phyloP scores from a whole-genome alignment of 2,329 filamentous ascomycete species.

The Berkeleyomyces rouxiae region DNA sequence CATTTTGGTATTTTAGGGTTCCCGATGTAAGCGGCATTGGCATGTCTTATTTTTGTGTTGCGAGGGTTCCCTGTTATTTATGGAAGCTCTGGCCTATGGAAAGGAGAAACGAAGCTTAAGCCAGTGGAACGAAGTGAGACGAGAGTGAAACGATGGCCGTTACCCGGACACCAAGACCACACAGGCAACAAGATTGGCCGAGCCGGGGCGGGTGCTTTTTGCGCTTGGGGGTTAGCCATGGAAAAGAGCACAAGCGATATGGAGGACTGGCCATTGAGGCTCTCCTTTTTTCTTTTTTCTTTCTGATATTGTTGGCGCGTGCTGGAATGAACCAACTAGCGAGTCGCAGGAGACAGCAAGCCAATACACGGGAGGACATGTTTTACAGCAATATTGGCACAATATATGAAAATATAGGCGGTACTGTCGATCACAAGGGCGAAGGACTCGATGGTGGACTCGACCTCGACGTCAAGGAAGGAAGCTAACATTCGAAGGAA shows the following conservation, averaged over 20 bases:
- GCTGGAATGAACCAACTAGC: background rate
- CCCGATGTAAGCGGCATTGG: background rate
- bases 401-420: background rate
- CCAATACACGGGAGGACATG: background rate
- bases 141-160: constrained; percentile 5
- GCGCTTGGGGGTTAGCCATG: background rate
- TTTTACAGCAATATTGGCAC: background rate
- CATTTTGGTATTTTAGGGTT: background rate
- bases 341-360: background rate
- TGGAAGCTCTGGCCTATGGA: background rate
- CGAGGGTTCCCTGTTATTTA: background rate
- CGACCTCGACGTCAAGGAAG: background rate
- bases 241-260: background rate
- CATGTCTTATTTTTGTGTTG: background rate
- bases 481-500: background rate
- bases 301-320: background rate
- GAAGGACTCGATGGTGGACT: background rate
- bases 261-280: background rate
- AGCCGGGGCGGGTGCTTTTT: background rate
- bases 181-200: background rate
- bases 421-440: background rate
- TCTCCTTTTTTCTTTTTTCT: background rate
- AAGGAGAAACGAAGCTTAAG: background rate
- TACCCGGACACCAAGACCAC: background rate
- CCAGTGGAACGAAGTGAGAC: background rate